Evolutionary conservation across 371 early-diverging fungal species (phyloP).

Genomic region (Mucor saturninus): DNA sequence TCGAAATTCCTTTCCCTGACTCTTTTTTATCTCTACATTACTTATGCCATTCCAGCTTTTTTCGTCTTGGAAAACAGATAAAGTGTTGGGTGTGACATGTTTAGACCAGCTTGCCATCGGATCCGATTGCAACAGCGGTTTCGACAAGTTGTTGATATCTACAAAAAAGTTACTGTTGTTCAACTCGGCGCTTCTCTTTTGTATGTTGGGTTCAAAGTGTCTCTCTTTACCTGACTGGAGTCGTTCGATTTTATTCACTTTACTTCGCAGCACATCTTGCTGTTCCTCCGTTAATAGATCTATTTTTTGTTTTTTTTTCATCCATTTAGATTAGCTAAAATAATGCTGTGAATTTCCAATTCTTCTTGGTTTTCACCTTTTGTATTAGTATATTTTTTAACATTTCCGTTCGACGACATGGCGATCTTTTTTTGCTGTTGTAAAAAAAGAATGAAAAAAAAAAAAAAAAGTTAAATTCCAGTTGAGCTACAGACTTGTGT

Average conservation of each 20-base stretch:
- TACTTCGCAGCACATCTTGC: conserved; percentile 40
- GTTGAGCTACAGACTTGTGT: neutral
- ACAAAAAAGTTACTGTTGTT: neutral
- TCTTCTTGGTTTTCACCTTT: conserved; percentile 10
- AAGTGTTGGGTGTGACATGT: conserved; percentile 47
- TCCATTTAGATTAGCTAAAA: neutral
- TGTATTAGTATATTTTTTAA: conserved; percentile 17
- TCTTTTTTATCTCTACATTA: conserved; percentile 15
- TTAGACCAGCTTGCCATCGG: conserved; percentile 38
- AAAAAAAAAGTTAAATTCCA: neutral
- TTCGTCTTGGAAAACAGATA: conserved; percentile 51
- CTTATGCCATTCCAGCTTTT: conserved; percentile 38
- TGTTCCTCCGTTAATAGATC: conserved; percentile 53
- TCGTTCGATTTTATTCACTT: conserved; percentile 46
- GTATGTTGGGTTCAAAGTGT: neutral
- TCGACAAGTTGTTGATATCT: conserved; percentile 46
- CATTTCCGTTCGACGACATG: conserved; percentile 19
- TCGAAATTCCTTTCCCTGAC: conserved; percentile 24
- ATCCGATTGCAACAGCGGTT: conserved; percentile 36
- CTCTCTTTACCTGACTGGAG: conserved; percentile 41
- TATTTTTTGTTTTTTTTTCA: conserved; percentile 7
- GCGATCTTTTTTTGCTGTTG: neutral
- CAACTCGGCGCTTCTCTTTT: neutral
- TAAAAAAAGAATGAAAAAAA: neutral
- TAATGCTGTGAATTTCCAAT: neutral